Percentiles rank a stretch among this genome's conserved stretches.
These are phyloP conservation scores for Arachnomyces sp. DNA, from an alignment of 2,329 filamentous ascomycete species.

Conservation along the genomic window DNA sequence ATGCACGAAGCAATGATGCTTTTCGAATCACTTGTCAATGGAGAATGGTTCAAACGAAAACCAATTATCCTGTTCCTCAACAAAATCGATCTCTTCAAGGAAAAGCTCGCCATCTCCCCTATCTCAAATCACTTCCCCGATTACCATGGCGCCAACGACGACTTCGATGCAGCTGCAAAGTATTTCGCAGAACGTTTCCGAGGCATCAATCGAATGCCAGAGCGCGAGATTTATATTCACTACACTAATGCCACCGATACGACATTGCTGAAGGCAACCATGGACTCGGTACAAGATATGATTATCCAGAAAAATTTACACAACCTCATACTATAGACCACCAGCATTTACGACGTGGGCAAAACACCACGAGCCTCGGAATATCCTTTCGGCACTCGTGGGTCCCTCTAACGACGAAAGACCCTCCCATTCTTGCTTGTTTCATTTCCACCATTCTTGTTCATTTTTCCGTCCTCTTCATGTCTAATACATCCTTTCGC, in stretches of 20 bases:
- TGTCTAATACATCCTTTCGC: too few relatives aligned
- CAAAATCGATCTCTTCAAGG: constrained; percentile 79
- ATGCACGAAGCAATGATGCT: constrained; percentile 85
- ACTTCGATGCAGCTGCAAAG: constrained; percentile 66
- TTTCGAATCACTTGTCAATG: constrained; percentile 78
- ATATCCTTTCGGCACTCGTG: not conserved
- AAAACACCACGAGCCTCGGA: not conserved
- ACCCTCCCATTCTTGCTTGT: too few relatives aligned
- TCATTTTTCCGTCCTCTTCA: too few relatives aligned
- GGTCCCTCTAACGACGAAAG: not conserved
- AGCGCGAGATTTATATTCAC: constrained; percentile 51
- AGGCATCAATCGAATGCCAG: constrained; percentile 58
- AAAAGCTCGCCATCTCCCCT: constrained; percentile 62
- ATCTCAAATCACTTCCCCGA: constrained; percentile 71
- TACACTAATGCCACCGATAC: constrained; percentile 56
- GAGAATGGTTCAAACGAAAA: constrained; percentile 76
- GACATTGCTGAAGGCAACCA: constrained; percentile 75
- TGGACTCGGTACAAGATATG: constrained; percentile 80
- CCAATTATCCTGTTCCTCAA: constrained; percentile 78
- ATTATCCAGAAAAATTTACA: constrained; percentile 77
- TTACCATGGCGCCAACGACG: constrained; percentile 62
- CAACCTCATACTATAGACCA: constrained; percentile 60
- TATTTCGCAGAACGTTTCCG: constrained; percentile 78
- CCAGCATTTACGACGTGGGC: not conserved
- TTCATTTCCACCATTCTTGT: too few relatives aligned